Base-by-base conservation (phyloP, 2,329 filamentous ascomycete genomes). In the Exophiala bonariae region DNA sequence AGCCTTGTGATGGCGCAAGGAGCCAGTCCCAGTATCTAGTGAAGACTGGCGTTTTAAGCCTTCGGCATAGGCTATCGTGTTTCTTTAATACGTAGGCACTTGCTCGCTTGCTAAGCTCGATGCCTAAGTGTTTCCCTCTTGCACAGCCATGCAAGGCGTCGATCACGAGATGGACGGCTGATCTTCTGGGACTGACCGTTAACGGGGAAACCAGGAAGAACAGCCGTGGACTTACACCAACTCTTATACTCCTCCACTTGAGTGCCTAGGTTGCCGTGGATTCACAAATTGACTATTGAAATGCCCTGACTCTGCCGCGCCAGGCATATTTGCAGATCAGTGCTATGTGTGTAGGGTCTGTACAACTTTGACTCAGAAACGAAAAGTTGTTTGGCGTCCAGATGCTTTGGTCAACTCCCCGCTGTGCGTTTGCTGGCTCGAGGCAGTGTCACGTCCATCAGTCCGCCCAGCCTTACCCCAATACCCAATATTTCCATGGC, bases 251-350 rank as follows among this genome's bases (percentile, higher is more conserved):
- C 11, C 23, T 42, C 17, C 14, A 10, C 14, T 31, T 22, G 11
- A 32, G 22, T 22, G 23, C 17, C 23, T 32, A 42, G 40, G 40
- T 28, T 20, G 14, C 40, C 14, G 28, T n/a, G 23, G 38, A 28
- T 41, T 16, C 18, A n/a, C 38, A 41, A 22, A 41, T n/a, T 41
- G 28, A 42, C 14, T 22, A 26, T 42, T 11, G 14, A 14, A 32
- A 14, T 32, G 31, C 26, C 18, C 8, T 16, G 2, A 42, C 23
- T 13, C 11, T 26, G 26, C 28, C 32, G 30, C 26, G 40, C 44
- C 35, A 46, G 44, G 44, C 44, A 35, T 14, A 22, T 23, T 34
- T 30, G 44, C 35, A 9, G 18, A 36, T 41, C 19, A 16, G 42
- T 37, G 33, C 32, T 45, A 17, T 40, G 30, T 18, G 18, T 30